A percentile compares a stretch with the other conserved stretches of the same genome.
These are phyloP conservation scores for Meyerozyma smithsonii DNA, from an alignment of 1,139 yeast genomes.

Conservation along the genomic window DNA sequence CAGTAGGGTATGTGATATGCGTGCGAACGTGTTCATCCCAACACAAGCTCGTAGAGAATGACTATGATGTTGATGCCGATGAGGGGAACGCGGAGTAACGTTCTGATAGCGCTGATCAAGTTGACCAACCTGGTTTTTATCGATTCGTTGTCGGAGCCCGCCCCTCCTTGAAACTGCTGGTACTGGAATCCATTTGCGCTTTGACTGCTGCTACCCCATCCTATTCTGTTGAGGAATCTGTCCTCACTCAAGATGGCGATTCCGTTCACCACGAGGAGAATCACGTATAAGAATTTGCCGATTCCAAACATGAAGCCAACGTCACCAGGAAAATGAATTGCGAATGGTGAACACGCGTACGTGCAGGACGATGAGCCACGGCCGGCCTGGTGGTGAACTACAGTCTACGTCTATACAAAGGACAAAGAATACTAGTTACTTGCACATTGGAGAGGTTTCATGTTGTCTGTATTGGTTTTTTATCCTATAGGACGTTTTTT, in stretches of 20 bases:
- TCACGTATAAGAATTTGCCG: conserved; percentile 63
- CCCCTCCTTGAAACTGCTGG: conserved; percentile 22
- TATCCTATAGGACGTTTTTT: no score
- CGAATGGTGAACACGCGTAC: background rate
- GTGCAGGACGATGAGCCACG: background rate
- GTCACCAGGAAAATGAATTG: background rate
- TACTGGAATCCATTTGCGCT: conserved; percentile 19
- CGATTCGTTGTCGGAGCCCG: conserved; percentile 26
- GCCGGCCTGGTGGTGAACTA: no score
- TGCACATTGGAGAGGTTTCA: no score
- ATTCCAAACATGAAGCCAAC: conserved; percentile 54
- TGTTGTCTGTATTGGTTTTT: no score
- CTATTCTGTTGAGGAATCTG: conserved; percentile 67
- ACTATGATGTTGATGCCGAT: conserved; percentile 64
- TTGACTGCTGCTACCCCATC: conserved; percentile 29
- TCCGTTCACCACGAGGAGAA: conserved; percentile 65
- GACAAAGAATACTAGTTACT: no score
- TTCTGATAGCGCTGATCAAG: conserved; percentile 68
- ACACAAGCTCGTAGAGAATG: conserved; percentile 66
- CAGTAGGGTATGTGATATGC: background rate
- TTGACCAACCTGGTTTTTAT: conserved; percentile 57
- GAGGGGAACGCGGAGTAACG: conserved; percentile 70
- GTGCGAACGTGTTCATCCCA: conserved; percentile 50
- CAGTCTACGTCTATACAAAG: no score
- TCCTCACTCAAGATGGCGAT: conserved; percentile 81